phyloP scores from a whole-genome alignment of 352 stramenopile genomes.

The Phytopythium aichiense region DNA sequence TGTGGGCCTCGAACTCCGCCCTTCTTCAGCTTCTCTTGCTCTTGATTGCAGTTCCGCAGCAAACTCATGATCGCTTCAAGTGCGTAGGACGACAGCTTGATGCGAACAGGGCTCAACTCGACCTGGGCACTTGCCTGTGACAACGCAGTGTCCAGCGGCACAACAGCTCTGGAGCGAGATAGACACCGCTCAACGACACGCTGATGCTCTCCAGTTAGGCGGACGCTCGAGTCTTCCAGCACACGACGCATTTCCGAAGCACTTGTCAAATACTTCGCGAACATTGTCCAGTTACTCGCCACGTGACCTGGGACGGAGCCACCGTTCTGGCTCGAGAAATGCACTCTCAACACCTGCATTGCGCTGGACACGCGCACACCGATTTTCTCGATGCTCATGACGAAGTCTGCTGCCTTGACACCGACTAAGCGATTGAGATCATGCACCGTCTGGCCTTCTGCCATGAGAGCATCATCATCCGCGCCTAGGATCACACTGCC shows the following conservation, averaged over 20 bases:
- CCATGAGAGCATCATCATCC: conserved; percentile 19
- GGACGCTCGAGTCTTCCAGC: conserved; percentile 52
- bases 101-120: conserved; percentile 35
- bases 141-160: conserved; percentile 24
- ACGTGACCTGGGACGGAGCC: conserved; percentile 33
- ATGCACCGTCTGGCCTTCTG: conserved; percentile 18
- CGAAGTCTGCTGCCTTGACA: conserved; percentile 33
- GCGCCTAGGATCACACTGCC: conserved; percentile 38
- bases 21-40: neutral
- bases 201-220: conserved; percentile 38
- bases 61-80: conserved; percentile 12
- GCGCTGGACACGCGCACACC: conserved; percentile 38
- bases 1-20: neutral
- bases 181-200: conserved; percentile 32
- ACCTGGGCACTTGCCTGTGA: conserved; percentile 28
- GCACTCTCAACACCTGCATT: conserved; percentile 30
- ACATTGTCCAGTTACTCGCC: conserved; percentile 45
- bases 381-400: conserved; percentile 67
- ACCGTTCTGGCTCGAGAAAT: conserved; percentile 33
- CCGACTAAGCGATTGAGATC: conserved; percentile 43
- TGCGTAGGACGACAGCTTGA: conserved; percentile 49
- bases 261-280: conserved; percentile 34
- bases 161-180: neutral
- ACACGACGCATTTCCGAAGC: conserved; percentile 42
- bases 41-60: neutral